Conservation (phyloP, 164 flowering plant species). For the Aristolochia californica region DNA sequence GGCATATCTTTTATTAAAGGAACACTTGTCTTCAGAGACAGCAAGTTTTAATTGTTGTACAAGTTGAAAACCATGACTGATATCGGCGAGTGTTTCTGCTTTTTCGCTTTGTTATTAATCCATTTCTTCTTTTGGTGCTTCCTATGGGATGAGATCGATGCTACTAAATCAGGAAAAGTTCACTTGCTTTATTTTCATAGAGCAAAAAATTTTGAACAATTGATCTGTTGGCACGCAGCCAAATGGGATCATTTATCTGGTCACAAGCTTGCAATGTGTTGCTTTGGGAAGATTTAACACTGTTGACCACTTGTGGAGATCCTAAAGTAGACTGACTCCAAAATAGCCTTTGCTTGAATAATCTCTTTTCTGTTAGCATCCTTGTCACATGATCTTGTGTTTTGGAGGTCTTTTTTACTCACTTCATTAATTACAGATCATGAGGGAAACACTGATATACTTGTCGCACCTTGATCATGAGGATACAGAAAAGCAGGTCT, state of each 20-base stretch:
- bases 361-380: not conserved
- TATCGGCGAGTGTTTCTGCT: too few relatives aligned
- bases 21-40: too few relatives aligned
- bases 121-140: too few relatives aligned
- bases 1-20: not conserved
- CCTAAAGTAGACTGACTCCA: not conserved
- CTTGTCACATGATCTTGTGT: not conserved
- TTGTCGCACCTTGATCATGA: slow-evolving; percentile 96
- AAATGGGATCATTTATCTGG: not conserved
- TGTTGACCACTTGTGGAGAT: not conserved
- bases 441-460: slow-evolving; percentile 93
- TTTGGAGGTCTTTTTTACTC: not conserved
- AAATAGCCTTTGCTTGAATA: not conserved
- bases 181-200: too few relatives aligned
- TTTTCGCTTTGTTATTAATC: too few relatives aligned
- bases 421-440: slow-evolving; percentile 44
- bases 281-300: too few relatives aligned
- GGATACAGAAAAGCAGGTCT: slow-evolving; percentile 96
- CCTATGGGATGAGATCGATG: too few relatives aligned
- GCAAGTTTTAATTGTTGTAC: too few relatives aligned
- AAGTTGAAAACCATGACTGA: too few relatives aligned
- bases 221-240: too few relatives aligned
- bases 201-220: too few relatives aligned
- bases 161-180: too few relatives aligned
- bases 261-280: not conserved